Conservation (phyloP, 805 yeast species). For the Candida khao-thaluensis region DNA sequence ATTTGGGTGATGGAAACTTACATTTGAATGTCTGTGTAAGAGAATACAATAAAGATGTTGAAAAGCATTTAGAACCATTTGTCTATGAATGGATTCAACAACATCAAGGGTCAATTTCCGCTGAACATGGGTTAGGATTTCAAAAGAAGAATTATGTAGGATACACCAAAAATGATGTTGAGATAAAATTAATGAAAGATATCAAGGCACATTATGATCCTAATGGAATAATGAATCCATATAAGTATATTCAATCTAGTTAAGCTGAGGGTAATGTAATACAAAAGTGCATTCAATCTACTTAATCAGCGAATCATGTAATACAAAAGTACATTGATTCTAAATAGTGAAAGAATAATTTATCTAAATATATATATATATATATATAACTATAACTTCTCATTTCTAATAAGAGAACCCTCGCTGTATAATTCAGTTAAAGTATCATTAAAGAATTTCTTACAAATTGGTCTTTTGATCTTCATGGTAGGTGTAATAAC, state of each 20-base stretch:
- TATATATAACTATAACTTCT: conserved; percentile 17
- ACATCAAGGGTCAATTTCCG: conserved; percentile 84
- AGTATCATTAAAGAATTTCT: conserved; percentile 22
- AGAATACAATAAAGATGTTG: conserved; percentile 75
- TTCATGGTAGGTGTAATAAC: conserved; percentile 67
- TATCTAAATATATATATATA: background rate
- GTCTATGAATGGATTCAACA: conserved; percentile 85
- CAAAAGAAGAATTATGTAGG: conserved; percentile 89
- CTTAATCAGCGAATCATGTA: too few relatives aligned
- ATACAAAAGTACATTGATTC: too few relatives aligned
- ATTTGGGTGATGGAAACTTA: conserved; percentile 94
- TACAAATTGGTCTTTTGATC: conserved; percentile 41
- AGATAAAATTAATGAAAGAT: conserved; percentile 72
- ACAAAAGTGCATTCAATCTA: too few relatives aligned
- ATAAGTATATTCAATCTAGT: conserved; percentile 60
- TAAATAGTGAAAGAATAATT: background rate
- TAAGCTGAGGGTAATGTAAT: too few relatives aligned
- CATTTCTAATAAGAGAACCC: conserved; percentile 26
- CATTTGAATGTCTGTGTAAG: conserved; percentile 93
- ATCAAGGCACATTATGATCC: conserved; percentile 87
- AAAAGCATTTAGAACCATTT: conserved; percentile 83
- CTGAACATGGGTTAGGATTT: conserved; percentile 97
- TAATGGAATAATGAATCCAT: conserved; percentile 88
- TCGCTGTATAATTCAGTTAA: conserved; percentile 31
- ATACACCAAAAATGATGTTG: conserved; percentile 74